Evolutionary conservation across 1,284 basidiomycete genomes (phyloP).

Genomic region (Ceratobasidium sp.): DNA sequence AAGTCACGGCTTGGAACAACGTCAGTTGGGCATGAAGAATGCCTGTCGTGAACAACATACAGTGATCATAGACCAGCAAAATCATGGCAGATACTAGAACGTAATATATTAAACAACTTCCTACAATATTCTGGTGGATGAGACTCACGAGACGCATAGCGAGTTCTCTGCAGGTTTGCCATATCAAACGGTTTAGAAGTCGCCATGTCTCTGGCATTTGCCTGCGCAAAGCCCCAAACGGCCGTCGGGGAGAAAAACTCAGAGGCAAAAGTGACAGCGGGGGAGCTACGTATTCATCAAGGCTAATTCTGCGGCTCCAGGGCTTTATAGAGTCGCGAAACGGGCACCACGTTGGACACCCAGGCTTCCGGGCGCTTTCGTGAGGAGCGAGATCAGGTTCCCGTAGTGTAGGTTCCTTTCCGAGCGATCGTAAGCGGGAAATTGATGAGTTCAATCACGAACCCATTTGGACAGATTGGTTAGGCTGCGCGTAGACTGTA

Average conservation of each 20-base stretch:
- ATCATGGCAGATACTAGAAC: conserved; percentile 23
- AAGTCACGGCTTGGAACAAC: conserved; percentile 5
- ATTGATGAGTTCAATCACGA: conserved; percentile 27
- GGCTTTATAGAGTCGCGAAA: conserved; percentile 33
- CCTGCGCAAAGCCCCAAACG: conserved; percentile 1
- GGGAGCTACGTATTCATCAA: conserved; percentile 21
- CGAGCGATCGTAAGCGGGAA: conserved; percentile 40
- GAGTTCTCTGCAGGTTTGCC: conserved; percentile 20
- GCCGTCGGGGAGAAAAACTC: too few relatives aligned
- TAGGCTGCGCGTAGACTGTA: conserved; percentile 4
- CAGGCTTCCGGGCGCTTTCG: conserved; percentile 34
- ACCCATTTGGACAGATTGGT: neutral
- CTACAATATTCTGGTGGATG: neutral
- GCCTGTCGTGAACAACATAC: neutral
- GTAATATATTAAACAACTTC: neutral
- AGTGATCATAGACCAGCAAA: conserved; percentile 29
- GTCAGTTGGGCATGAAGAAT: neutral
- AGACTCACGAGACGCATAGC: conserved; percentile 33
- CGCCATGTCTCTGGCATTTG: conserved; percentile 3
- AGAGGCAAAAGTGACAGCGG: too few relatives aligned
- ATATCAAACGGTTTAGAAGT: neutral
- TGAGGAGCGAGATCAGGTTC: conserved; percentile 24
- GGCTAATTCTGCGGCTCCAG: conserved; percentile 8
- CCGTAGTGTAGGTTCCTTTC: conserved; percentile 11
- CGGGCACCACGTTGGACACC: conserved; percentile 30